Base-by-base conservation (phyloP, 345 rosid species). In the Carallia pectinifolia region DNA sequence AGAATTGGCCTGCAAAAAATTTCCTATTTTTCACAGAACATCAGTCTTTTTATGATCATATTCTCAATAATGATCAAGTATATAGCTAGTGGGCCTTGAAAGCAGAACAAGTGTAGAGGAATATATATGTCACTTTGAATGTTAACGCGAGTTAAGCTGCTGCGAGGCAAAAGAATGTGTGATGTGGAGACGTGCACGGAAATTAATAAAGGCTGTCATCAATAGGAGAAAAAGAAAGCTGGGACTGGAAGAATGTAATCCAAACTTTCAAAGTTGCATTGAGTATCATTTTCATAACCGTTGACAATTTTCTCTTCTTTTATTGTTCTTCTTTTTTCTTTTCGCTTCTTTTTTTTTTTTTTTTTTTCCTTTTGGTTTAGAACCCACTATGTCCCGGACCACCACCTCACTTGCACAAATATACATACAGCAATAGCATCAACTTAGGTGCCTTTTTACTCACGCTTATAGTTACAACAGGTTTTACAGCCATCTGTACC, bases 391-490 rank as follows among this genome's bases (percentile, higher is more conserved):
- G n/a, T 53, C 33, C 39, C 81, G 90, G 90, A 87, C 90, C 90
- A 87, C 88, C 68, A 81, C 58, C 74, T 72, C 89, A 82, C 85
- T 71, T 6, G 82, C 90, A 80, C 86, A 79, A 70, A 74, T 80
- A 64, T 68, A 80, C 78, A 84, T 62, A 56, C 23, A 23, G 23
- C 23, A 19, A 84, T 76, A 68, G 37, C 82, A 75, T 77, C 86
- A 79, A 68, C 78, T 79, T 73, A 64, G 79, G 73, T 52, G 16
- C 74, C 74, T 76, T 86, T 84, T 58, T n/a, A 69, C 83, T 74
- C 76, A 81, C 76, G 84, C 88, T 82, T 40, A 70, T 70, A 12
- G 50, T 44, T 44, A 44, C 16, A 47, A 40, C 71, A 66, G 64
- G 65, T 69, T 75, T 81, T 74, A 77, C 56, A 31, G 33, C 34